phyloP scores from a whole-genome alignment of 2,329 filamentous ascomycete genomes.

The Colletotrichum somersetense region DNA sequence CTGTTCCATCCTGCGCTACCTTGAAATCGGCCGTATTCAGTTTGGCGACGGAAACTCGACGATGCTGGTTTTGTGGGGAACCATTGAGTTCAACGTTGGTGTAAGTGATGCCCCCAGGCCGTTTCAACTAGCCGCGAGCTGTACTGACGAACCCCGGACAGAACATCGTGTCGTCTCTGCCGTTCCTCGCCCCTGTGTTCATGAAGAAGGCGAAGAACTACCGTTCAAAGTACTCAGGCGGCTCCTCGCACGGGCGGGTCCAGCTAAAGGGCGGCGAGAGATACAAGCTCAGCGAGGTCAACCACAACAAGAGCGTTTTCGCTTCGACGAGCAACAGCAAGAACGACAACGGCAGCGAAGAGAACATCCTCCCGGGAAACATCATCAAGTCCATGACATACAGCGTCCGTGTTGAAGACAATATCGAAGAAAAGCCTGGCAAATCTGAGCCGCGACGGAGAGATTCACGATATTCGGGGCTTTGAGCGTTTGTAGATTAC shows the following conservation, averaged over 20 bases:
- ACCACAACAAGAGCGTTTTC: slow-evolving; percentile 49
- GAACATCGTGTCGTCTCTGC: slow-evolving; percentile 62
- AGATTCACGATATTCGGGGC: slow-evolving; percentile 19
- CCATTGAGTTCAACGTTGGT: slow-evolving; percentile 69
- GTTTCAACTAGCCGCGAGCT: neutral
- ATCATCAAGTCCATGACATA: slow-evolving; percentile 60
- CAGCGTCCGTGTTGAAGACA: slow-evolving; percentile 54
- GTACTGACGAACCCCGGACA: slow-evolving; percentile 40
- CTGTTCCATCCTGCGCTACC: slow-evolving; percentile 65
- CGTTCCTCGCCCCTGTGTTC: slow-evolving; percentile 59
- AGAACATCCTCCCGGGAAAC: slow-evolving; percentile 54
- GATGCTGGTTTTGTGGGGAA: slow-evolving; percentile 68
- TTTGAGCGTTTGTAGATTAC: neutral
- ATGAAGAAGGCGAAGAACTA: slow-evolving; percentile 58
- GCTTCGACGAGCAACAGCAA: slow-evolving; percentile 44
- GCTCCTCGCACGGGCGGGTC: slow-evolving; percentile 45
- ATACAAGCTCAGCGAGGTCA: slow-evolving; percentile 56
- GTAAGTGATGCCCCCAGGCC: slow-evolving; percentile 51
- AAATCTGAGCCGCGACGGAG: slow-evolving; percentile 2
- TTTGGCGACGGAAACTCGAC: slow-evolving; percentile 66
- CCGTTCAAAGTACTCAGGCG: slow-evolving; percentile 53
- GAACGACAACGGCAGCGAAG: slow-evolving; percentile 50
- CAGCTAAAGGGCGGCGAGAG: slow-evolving; percentile 47
- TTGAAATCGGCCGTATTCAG: slow-evolving; percentile 64
- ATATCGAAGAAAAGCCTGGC: neutral